phyloP scores from a whole-genome alignment of 2,329 filamentous ascomycete species.

The Aspergillus pseudoviridinutans region DNA sequence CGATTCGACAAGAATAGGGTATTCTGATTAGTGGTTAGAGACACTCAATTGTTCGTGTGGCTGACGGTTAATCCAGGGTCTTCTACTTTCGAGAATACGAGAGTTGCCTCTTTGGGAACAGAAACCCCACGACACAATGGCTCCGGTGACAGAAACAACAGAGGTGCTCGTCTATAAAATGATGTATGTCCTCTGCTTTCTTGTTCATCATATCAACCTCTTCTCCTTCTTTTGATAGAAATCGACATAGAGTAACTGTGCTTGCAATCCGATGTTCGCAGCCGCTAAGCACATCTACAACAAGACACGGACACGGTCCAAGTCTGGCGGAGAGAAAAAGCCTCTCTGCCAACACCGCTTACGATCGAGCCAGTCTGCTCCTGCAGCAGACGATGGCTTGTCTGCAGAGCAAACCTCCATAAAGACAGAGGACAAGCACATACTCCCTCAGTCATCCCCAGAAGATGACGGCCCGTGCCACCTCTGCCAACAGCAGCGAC shows the following conservation, averaged over 20 bases:
- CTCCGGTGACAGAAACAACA: neutral
- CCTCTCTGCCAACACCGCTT: constrained; percentile 6
- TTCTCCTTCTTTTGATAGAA: no score
- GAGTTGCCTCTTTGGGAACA: neutral
- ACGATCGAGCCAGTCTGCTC: neutral
- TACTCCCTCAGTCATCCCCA: neutral
- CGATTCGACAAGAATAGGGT: no score
- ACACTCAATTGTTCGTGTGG: neutral
- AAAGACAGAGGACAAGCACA: neutral
- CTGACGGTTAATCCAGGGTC: neutral
- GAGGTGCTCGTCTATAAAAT: neutral
- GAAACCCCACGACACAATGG: neutral
- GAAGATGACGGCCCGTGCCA: constrained; percentile 2
- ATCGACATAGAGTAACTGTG: neutral
- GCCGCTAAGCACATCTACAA: neutral
- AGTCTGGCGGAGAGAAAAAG: neutral
- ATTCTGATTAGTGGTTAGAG: no score
- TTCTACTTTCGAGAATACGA: neutral
- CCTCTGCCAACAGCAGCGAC: constrained; percentile 31
- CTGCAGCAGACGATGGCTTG: neutral
- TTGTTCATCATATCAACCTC: neutral
- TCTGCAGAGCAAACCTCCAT: neutral
- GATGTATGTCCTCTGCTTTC: neutral
- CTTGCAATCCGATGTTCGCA: neutral
- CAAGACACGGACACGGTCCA: neutral